These are phyloP conservation scores for Ilex aquifolium DNA, from an alignment of 257 asterid species.

Conservation along the genomic window DNA sequence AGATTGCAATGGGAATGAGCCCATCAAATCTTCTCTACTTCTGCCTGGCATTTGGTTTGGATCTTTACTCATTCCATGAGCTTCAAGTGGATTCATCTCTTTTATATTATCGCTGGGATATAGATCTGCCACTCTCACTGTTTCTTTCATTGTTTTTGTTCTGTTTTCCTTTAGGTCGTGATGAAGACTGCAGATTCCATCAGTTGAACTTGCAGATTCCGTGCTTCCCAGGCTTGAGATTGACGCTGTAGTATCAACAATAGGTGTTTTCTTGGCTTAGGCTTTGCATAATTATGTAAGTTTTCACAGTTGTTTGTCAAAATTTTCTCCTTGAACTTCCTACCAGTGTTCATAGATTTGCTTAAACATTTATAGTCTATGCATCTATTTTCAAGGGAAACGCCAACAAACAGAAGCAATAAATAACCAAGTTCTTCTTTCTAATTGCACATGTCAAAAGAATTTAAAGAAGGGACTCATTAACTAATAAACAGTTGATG, in stretches of 20 bases:
- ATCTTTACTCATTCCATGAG: neutral
- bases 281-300: too few relatives aligned
- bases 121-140: neutral
- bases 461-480: too few relatives aligned
- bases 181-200: conserved; percentile 3
- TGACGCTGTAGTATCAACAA: neutral
- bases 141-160: conserved; percentile 5
- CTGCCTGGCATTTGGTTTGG: conserved; percentile 5
- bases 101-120: conserved; percentile 1
- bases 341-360: too few relatives aligned
- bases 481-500: too few relatives aligned
- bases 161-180: conserved; percentile 7
- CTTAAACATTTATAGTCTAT: too few relatives aligned
- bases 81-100: neutral
- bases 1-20: neutral
- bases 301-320: too few relatives aligned
- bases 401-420: too few relatives aligned
- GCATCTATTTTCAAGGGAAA: too few relatives aligned
- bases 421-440: too few relatives aligned
- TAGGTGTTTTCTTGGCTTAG: too few relatives aligned
- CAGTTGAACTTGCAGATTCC: conserved; percentile 12
- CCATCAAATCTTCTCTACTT: neutral
- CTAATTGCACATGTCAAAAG: too few relatives aligned
- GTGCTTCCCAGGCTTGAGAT: neutral
- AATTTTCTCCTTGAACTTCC: too few relatives aligned